Conservation (phyloP, 352 stramenopile species). For the Aphanomyces astaci region DNA sequence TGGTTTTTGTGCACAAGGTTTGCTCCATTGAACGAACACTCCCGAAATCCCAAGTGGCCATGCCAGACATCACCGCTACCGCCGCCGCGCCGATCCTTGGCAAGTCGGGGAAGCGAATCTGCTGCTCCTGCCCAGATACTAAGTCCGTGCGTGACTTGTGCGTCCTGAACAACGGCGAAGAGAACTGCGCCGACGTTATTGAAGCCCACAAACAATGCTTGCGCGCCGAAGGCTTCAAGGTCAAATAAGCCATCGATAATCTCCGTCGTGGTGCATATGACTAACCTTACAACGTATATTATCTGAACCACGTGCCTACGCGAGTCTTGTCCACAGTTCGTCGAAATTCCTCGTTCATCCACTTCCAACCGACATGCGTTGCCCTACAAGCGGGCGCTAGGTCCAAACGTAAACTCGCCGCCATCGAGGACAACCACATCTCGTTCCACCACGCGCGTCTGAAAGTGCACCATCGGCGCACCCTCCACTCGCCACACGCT, state of each 20-base stretch:
- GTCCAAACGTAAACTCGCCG: constrained; percentile 61
- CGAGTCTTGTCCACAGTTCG: too few species aligned
- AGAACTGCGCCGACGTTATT: constrained; percentile 92
- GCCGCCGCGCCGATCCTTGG: constrained; percentile 42
- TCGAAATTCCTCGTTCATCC: too few species aligned
- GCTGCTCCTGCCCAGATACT: constrained; percentile 96
- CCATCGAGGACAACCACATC: constrained; percentile 67
- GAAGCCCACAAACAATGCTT: constrained; percentile 97
- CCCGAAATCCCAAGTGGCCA: neutral
- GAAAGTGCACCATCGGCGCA: constrained; percentile 48
- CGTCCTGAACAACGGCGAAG: constrained; percentile 87
- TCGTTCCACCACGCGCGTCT: constrained; percentile 66
- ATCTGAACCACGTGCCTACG: neutral
- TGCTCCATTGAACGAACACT: constrained; percentile 9
- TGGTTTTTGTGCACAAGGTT: neutral
- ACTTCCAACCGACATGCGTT: too few species aligned
- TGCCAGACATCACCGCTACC: constrained; percentile 8
- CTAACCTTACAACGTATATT: neutral
- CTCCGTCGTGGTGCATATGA: neutral
- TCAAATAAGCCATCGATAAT: constrained; percentile 57
- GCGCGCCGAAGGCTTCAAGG: constrained; percentile 92
- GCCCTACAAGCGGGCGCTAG: neutral
- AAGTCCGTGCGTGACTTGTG: constrained; percentile 91
- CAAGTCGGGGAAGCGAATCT: constrained; percentile 98
- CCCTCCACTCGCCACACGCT: constrained; percentile 60